Evolutionary conservation across 1,284 basidiomycete species (phyloP).

Genomic region (Moesziomyces sp.): DNA sequence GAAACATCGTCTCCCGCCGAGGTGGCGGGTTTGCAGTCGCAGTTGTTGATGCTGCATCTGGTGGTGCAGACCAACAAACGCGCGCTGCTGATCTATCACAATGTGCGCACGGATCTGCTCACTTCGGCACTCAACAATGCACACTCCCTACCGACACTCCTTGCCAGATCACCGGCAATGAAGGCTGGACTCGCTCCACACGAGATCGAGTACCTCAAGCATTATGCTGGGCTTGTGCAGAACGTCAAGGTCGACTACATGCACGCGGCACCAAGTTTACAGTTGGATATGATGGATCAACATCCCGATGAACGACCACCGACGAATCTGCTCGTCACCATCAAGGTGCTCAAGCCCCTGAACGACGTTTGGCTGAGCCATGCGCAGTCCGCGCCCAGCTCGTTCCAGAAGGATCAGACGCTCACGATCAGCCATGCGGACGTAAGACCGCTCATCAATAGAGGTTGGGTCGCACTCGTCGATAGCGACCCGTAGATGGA

Average conservation of each 20-base stretch:
- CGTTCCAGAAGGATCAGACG: slow-evolving; percentile 29
- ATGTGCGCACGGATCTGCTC: slow-evolving; percentile 76
- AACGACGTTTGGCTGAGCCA: slow-evolving; percentile 27
- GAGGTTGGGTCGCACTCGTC: slow-evolving; percentile 29
- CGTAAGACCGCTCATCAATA: slow-evolving; percentile 22
- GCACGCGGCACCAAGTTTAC: slow-evolving; percentile 9
- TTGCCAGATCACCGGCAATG: slow-evolving; percentile 3
- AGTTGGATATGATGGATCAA: slow-evolving; percentile 16
- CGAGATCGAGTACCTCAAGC: slow-evolving; percentile 22
- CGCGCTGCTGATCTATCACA: slow-evolving; percentile 89
- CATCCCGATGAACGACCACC: slow-evolving; percentile 24
- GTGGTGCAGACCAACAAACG: slow-evolving; percentile 90
- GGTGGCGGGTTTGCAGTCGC: slow-evolving; percentile 72
- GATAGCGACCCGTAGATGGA: slow-evolving; percentile 9
- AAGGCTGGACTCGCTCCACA: slow-evolving; percentile 6
- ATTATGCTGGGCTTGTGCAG: slow-evolving; percentile 23
- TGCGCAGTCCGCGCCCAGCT: slow-evolving; percentile 16
- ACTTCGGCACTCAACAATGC: slow-evolving; percentile 8
- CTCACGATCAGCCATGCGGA: slow-evolving; percentile 25
- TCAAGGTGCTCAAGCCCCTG: slow-evolving; percentile 26
- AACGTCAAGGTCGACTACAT: slow-evolving; percentile 20
- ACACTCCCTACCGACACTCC: slow-evolving; percentile 13
- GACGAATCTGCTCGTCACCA: slow-evolving; percentile 19
- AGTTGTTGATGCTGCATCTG: slow-evolving; percentile 85
- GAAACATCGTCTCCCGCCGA: slow-evolving; percentile 66